Base-by-base conservation (phyloP, 768 basidiomycete genomes). In the Melanogaster broomeanus region DNA sequence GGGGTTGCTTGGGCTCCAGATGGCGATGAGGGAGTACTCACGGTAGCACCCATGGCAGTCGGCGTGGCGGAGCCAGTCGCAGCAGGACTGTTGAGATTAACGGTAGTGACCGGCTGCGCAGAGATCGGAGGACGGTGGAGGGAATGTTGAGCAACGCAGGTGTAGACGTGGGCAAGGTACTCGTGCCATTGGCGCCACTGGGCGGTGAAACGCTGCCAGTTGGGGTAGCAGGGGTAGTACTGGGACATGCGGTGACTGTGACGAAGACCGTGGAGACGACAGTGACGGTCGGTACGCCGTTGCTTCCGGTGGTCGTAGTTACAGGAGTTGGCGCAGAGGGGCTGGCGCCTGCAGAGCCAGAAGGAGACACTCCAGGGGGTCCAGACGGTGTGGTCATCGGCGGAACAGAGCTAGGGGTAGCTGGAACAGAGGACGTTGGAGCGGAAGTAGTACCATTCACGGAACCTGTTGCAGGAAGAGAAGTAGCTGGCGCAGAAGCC, bases 261-360 rank as follows among this genome's bases (percentile, higher is more conserved):
- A 55, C 25, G 18, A 52, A 43, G 8, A 55, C 43, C 11, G 50
- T 55, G 39, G 49, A 35, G 28, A 55, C 37, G 27, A 55, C 43
- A 19, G 43, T 35, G 6, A 55, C 51, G 30, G 53, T 55, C 25
- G 40, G 38, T 12, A 45, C 10, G 39, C 42, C 43, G 16, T 45
- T 38, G 9, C 35, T 38, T 19, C 50, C 38, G 12, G 53, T 51
- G 15, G 43, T 33, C 10, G 49, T 15, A 10, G 49, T 28, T n/a
- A 21, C 42, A 19, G 53, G 43, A 4, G 52, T 51, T 25, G 48
- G 13, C 11, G 44, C 15, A 2, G 49, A 28, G 24, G 53, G 37
- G 6, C 7, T 16, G 3, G 41, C 12, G 24, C 41, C 25, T 6
- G 15, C 16, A 27, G 40, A 25, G 28, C 31, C 40, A 24, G 37